Conservation (phyloP, 495 filamentous ascomycete species). For the Pyrenula aspistea region DNA sequence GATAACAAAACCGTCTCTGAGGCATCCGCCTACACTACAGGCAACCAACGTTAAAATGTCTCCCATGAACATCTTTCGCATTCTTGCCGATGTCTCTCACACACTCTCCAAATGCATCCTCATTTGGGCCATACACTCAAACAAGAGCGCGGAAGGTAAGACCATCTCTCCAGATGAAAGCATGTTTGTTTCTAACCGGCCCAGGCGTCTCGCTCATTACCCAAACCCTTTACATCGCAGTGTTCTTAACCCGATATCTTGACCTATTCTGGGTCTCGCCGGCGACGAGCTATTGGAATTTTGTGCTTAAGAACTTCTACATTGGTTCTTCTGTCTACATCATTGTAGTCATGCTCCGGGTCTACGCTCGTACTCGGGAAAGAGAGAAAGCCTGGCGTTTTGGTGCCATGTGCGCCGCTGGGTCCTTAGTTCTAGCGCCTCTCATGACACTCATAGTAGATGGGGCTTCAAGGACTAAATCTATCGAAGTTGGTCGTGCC, state of each 20-base stretch:
- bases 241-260: slow-evolving; percentile 80
- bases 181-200: slow-evolving; percentile 3
- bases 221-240: slow-evolving; percentile 73
- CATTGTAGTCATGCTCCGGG: slow-evolving; percentile 71
- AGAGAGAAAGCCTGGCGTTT: slow-evolving; percentile 86
- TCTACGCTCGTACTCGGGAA: slow-evolving; percentile 81
- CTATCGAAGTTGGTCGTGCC: slow-evolving; percentile 30
- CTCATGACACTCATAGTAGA: slow-evolving; percentile 55
- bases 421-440: slow-evolving; percentile 47
- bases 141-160: slow-evolving; percentile 76
- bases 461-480: slow-evolving; percentile 1
- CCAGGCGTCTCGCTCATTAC: slow-evolving; percentile 88
- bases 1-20: too few relatives aligned
- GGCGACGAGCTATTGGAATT: slow-evolving; percentile 42
- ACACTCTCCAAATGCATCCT: slow-evolving; percentile 76
- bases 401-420: slow-evolving; percentile 48
- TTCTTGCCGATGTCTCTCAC: slow-evolving; percentile 73
- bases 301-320: slow-evolving; percentile 74
- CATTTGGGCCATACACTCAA: slow-evolving; percentile 82
- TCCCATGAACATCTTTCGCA: slow-evolving; percentile 55
- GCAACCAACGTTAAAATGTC: neutral
- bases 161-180: slow-evolving; percentile 4
- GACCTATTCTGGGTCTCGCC: slow-evolving; percentile 51
- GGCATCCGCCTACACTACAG: too few relatives aligned
- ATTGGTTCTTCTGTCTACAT: slow-evolving; percentile 77